Evolutionary conservation across 306 rosid species (phyloP).

Genomic region (Cucumis hystrix): DNA sequence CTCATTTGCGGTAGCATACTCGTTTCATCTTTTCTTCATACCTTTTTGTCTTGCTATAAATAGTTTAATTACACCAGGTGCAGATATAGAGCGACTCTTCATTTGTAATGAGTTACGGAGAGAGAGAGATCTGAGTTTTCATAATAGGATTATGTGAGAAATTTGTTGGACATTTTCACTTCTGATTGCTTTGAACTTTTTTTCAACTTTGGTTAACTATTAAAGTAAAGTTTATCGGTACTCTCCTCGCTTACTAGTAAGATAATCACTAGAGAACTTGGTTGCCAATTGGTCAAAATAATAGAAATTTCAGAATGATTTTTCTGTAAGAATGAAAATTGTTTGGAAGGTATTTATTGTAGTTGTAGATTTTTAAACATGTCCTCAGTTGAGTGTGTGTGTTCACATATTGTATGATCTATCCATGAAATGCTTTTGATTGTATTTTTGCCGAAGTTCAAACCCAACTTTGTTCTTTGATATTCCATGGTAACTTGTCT

Average conservation of each 20-base stretch:
- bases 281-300: not conserved
- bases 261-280: not conserved
- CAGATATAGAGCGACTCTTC: too few species aligned
- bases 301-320: not conserved
- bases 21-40: too few species aligned
- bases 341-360: not conserved
- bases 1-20: too few species aligned
- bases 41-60: too few species aligned
- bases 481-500: not conserved
- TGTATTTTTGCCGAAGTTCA: not conserved
- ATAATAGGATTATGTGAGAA: not conserved
- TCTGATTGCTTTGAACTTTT: not conserved
- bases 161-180: not conserved
- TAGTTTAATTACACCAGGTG: too few species aligned
- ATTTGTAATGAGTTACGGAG: too few species aligned
- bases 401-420: not conserved
- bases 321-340: not conserved
- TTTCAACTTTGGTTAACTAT: not conserved
- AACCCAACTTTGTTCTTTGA: not conserved
- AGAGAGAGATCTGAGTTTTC: too few species aligned
- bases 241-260: not conserved
- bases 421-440: not conserved
- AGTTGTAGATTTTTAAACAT: not conserved
- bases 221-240: not conserved
- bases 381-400: not conserved